Percentiles rank a stretch among this genome's conserved stretches.
phyloP scores from a whole-genome alignment of 2,329 filamentous ascomycete genomes.

The Ascochyta viciae-villosae region DNA sequence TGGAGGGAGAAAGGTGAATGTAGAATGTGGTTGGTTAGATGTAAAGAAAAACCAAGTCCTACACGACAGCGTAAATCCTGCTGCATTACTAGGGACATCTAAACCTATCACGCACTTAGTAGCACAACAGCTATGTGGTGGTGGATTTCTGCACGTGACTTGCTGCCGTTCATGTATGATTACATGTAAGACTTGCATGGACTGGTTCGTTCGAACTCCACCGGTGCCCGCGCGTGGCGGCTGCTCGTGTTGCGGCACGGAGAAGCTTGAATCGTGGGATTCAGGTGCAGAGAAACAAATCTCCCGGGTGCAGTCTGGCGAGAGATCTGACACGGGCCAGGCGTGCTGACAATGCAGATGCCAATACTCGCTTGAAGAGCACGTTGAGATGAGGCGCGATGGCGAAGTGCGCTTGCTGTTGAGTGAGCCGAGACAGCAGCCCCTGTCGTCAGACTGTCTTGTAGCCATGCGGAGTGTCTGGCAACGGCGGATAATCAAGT shows the following conservation, averaged over 20 bases:
- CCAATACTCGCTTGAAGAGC: background rate
- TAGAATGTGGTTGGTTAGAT: too few relatives aligned
- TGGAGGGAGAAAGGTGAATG: too few relatives aligned
- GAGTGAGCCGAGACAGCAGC: background rate
- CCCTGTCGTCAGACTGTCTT: background rate
- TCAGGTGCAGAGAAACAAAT: too few relatives aligned
- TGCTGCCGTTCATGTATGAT: background rate
- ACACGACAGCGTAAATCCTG: too few relatives aligned
- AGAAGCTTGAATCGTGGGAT: too few relatives aligned
- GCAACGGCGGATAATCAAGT: background rate
- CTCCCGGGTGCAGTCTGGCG: too few relatives aligned
- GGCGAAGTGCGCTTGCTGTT: background rate
- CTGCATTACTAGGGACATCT: too few relatives aligned
- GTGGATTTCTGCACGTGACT: conserved; percentile 1
- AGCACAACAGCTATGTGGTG: too few relatives aligned
- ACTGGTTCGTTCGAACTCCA: background rate
- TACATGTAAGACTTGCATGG: too few relatives aligned
- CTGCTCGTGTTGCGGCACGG: background rate
- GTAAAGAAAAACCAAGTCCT: too few relatives aligned
- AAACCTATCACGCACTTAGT: too few relatives aligned
- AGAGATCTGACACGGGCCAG: background rate
- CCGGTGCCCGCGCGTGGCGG: background rate
- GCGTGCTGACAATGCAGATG: background rate
- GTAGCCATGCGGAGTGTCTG: background rate
- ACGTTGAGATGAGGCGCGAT: conserved; percentile 8